Base-by-base conservation (phyloP, 306 rosid genomes). In the Geum urbanum region DNA sequence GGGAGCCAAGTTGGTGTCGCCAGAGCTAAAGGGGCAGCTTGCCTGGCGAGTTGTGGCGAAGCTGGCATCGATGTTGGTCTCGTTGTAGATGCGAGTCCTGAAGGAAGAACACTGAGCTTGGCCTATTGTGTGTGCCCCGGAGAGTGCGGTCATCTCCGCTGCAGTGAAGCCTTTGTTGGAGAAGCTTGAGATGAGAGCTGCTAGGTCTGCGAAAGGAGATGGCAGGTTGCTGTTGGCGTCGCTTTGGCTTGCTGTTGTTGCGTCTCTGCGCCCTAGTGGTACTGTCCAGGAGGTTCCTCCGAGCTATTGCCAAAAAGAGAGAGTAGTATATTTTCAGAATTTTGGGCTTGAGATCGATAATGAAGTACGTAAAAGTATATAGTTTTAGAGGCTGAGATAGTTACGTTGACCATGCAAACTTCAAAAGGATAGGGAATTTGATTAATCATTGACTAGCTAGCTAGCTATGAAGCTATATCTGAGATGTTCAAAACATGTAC, bases 281-380 rank as follows among this genome's bases (percentile, higher is more conserved):
- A 90, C 94, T 4, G 12, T 7, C 96, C 96, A 90, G 22, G 80
- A 18, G 7, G 96, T 90, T 54, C 98, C 98, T 81, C 94, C 89
- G 8, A 86, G 79, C 98, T 92, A 46, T 35, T 13, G 4, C 66
- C 71, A 75, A 24, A 55, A 1, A 44, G 4, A 16, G 2, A 11
- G 5, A 41, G 0, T 4, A 5, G 0, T 49, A 11, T 22, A 8
- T 47, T 11, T 37, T 45, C 0, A 27, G 14, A 57, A 57, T 9
- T 22, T 4, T 55, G 10, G 5, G 16, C 9, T 54, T 55, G 1
- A 20, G 39, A 55, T 53, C 18, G 18, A 18, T 13, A 52, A 52
- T 7, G 2, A 48, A 52, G 3, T 18, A n/a, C n/a, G 9, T 18
- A 10, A 2, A 52, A 50, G 2, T n/a, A 1, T n/a, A 52, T 52